Percentiles rank a stretch among this genome's conserved stretches.
phyloP scores from a whole-genome alignment of 306 rosid species.

The Gynostemma pentaphyllum region DNA sequence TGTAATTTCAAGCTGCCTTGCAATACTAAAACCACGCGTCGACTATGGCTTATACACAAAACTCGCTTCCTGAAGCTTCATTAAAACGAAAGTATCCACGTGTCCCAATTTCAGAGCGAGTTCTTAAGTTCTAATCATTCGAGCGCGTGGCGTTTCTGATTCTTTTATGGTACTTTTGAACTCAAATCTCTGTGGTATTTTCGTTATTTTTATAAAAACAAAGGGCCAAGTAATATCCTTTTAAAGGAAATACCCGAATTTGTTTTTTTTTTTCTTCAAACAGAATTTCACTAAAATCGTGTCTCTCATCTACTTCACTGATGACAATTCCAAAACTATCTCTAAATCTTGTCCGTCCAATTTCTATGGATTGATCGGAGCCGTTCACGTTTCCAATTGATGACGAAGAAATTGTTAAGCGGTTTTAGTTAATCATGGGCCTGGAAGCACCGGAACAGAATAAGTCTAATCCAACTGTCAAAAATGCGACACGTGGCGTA shows the following conservation, averaged over 20 bases:
- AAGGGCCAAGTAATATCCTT: not conserved
- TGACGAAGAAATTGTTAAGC: not conserved
- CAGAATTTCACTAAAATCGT: slow-evolving; percentile 9
- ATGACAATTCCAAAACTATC: not conserved
- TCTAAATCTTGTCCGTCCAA: slow-evolving; percentile 7
- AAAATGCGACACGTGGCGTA: slow-evolving; percentile 19
- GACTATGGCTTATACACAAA: not conserved
- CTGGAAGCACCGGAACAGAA: slow-evolving; percentile 6
- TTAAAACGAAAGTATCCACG: not conserved
- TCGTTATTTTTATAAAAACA: not conserved
- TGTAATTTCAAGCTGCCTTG: not conserved
- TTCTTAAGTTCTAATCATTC: fast-evolving
- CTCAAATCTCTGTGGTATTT: slow-evolving; percentile 18
- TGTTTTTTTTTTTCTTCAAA: slow-evolving; percentile 1
- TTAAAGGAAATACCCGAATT: slow-evolving; percentile 6
- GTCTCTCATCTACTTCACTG: not conserved
- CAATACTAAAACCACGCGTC: not conserved
- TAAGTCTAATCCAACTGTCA: slow-evolving; percentile 14
- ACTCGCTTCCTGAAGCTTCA: too few relatives aligned
- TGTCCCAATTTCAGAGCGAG: not conserved
- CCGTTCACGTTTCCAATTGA: slow-evolving; percentile 6
- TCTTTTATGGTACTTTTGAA: slow-evolving; percentile 14
- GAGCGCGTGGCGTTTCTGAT: not conserved
- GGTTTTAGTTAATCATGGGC: not conserved
- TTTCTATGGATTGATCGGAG: not conserved